Conservation (phyloP, 108 stramenopile genomes). For the Nitzschia putrida region DNA sequence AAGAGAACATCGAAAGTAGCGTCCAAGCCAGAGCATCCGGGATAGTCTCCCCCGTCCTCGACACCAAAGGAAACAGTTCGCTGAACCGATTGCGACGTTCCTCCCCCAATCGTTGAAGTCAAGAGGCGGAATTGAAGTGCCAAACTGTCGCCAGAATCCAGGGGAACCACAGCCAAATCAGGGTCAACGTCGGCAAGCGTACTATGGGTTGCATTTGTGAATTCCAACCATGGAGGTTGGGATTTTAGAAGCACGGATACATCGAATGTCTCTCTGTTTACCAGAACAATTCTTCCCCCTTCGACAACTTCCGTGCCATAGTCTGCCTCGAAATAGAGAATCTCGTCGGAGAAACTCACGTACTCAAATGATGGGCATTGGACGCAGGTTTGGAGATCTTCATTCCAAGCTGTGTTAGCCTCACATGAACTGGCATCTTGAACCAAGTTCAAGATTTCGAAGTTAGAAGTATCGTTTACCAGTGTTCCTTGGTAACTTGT, state of each 20-base stretch:
- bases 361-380: no score
- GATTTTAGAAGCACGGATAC: constrained; percentile 5
- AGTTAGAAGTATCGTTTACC: constrained; percentile 26
- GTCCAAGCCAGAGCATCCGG: constrained; percentile 6
- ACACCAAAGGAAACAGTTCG: constrained; percentile 6
- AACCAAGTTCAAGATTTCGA: constrained; percentile 24
- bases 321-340: no score
- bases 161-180: no score
- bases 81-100: not conserved
- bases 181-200: no score
- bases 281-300: not conserved
- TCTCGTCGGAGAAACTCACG: no score
- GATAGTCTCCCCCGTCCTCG: not conserved
- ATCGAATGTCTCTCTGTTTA: constrained; percentile 2
- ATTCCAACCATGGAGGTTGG: not conserved
- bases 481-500: constrained; percentile 16
- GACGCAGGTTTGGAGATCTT: not conserved
- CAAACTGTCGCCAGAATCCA: no score
- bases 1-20: not conserved
- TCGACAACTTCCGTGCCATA: not conserved
- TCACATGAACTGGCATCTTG: constrained; percentile 27
- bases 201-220: no score
- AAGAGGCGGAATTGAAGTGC: not conserved
- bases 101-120: not conserved
- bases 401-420: constrained; percentile 24